Evolutionary conservation across 2,329 filamentous ascomycete genomes (phyloP).

Genomic region (Botrytis aclada): DNA sequence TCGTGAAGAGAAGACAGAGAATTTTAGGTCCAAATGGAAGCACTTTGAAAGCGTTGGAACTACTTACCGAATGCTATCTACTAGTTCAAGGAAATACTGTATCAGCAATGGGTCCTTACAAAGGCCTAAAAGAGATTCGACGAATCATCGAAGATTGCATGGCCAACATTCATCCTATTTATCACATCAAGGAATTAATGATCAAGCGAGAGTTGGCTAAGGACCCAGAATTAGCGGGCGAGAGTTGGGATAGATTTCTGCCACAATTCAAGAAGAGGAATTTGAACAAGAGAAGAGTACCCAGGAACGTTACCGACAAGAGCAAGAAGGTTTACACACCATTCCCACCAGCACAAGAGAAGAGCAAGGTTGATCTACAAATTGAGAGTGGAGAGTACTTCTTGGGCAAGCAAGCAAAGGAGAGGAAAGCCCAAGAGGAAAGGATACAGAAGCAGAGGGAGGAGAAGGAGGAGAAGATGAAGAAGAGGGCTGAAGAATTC

Average conservation of each 20-base stretch:
- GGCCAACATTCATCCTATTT: conserved; percentile 85
- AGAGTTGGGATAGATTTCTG: conserved; percentile 94
- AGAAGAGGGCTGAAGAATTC: conserved; percentile 81
- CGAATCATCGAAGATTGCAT: conserved; percentile 93
- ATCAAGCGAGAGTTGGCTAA: conserved; percentile 90
- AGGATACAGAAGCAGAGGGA: conserved; percentile 79
- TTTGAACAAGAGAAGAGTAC: conserved; percentile 77
- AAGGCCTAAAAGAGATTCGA: conserved; percentile 88
- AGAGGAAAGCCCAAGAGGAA: conserved; percentile 74
- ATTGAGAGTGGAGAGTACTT: conserved; percentile 99
- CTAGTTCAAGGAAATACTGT: conserved; percentile 97
- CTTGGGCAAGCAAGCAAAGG: conserved; percentile 87
- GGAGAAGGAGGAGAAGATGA: conserved; percentile 85
- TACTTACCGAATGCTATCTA: conserved; percentile 88
- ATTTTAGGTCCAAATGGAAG: conserved; percentile 89
- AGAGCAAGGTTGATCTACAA: conserved; percentile 98
- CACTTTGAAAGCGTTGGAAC: conserved; percentile 89
- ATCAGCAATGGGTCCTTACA: conserved; percentile 85
- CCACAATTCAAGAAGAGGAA: conserved; percentile 96
- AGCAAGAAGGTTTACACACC: conserved; percentile 91
- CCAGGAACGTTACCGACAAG: conserved; percentile 88
- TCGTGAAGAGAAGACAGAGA: conserved; percentile 89
- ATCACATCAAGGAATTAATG: conserved; percentile 95
- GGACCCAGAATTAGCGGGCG: conserved; percentile 78
- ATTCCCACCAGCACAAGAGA: conserved; percentile 94